These are phyloP conservation scores for Trichoderma polysporum DNA, from an alignment of 2,329 filamentous ascomycete species.

Conservation along the genomic window DNA sequence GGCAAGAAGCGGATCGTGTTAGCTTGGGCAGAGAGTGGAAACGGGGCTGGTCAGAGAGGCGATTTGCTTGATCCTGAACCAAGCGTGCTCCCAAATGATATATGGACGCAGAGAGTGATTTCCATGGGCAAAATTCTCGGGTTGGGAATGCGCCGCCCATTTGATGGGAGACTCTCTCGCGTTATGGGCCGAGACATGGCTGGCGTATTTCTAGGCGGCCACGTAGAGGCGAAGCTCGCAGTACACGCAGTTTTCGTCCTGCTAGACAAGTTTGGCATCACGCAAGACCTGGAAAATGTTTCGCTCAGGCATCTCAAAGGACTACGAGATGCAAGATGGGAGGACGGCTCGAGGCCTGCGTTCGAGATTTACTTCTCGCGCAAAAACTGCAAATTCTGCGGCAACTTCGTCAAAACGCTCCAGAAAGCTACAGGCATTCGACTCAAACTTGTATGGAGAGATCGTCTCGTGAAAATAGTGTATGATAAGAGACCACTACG, in stretches of 20 bases:
- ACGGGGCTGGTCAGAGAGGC: slow-evolving; percentile 31
- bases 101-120: slow-evolving; percentile 36
- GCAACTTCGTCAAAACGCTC: slow-evolving; percentile 29
- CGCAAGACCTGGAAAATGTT: slow-evolving; percentile 27
- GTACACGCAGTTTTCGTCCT: slow-evolving; percentile 34
- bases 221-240: slow-evolving; percentile 44
- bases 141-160: slow-evolving; percentile 32
- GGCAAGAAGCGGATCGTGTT: slow-evolving; percentile 30
- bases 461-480: slow-evolving; percentile 30
- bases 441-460: slow-evolving; percentile 31
- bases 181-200: background rate
- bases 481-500: slow-evolving; percentile 25
- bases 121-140: slow-evolving; percentile 32
- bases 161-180: slow-evolving; percentile 25
- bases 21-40: slow-evolving; percentile 37
- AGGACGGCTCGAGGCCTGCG: slow-evolving; percentile 29
- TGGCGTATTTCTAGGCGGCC: slow-evolving; percentile 36
- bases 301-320: slow-evolving; percentile 24
- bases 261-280: slow-evolving; percentile 30
- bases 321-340: slow-evolving; percentile 29
- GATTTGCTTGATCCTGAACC: slow-evolving; percentile 31
- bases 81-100: slow-evolving; percentile 31
- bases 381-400: slow-evolving; percentile 34
- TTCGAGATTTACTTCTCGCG: slow-evolving; percentile 40
- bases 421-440: slow-evolving; percentile 30